A percentile compares a stretch with the other conserved stretches of the same genome.
Conservation (phyloP, 306 rosid species). For the Malus domestica region DNA sequence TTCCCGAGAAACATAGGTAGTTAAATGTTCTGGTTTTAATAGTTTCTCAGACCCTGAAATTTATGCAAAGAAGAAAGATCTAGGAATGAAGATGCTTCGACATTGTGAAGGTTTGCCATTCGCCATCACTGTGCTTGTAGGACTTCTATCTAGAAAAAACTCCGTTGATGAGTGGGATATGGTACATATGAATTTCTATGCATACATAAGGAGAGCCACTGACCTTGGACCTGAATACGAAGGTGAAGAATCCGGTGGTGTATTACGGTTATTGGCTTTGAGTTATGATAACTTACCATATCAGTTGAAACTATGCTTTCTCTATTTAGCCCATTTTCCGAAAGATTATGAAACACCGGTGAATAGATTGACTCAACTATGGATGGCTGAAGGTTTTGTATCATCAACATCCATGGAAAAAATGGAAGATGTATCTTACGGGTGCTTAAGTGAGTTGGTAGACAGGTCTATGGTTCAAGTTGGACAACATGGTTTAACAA, state of each 20-base stretch:
- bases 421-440: neutral
- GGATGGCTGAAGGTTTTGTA: conserved; percentile 16
- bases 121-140: neutral
- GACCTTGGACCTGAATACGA: neutral
- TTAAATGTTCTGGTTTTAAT: neutral
- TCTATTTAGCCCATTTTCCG: neutral
- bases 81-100: neutral
- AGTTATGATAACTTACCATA: conserved; percentile 2
- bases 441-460: neutral
- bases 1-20: neutral
- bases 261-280: conserved; percentile 4
- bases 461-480: conserved; percentile 2
- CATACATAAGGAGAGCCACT: neutral
- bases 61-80: neutral
- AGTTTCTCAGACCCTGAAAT: neutral
- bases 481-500: neutral
- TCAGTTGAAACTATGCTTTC: neutral
- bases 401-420: neutral
- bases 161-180: neutral
- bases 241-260: neutral
- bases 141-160: neutral
- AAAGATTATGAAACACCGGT: conserved; percentile 2
- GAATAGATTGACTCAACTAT: neutral
- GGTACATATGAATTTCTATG: neutral
- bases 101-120: conserved; percentile 4